phyloP scores from a whole-genome alignment of 805 yeast species.

The fission yeast (Schizosaccharomyces pombe) region DNA sequence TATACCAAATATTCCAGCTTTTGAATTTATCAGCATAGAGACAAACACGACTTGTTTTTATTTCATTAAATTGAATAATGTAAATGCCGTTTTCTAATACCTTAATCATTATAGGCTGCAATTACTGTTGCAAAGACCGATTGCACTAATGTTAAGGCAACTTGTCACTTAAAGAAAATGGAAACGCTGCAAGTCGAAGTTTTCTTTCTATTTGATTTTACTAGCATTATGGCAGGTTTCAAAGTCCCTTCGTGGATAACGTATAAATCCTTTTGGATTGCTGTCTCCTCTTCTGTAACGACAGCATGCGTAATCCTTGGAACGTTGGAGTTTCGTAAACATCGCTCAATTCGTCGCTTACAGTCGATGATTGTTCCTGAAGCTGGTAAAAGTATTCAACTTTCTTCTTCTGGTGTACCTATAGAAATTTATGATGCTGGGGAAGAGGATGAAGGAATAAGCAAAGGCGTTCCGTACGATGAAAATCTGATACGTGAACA shows the following conservation, averaged over 20 bases:
- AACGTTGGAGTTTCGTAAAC: neutral
- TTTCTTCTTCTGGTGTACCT: neutral
- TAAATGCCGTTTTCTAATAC: too few species aligned
- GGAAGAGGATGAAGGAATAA: neutral
- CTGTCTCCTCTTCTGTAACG: neutral
- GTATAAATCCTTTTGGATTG: neutral
- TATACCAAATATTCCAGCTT: too few species aligned
- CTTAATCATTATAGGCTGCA: too few species aligned
- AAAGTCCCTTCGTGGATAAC: neutral
- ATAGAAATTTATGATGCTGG: neutral
- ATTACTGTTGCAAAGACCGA: too few species aligned
- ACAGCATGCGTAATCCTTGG: neutral
- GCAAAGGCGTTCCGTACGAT: neutral
- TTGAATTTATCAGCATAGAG: too few species aligned
- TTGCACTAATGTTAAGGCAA: neutral
- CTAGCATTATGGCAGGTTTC: neutral
- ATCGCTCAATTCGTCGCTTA: neutral
- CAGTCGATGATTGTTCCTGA: neutral
- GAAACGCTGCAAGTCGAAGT: neutral
- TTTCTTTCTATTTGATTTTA: too few species aligned
- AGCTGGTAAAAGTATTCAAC: neutral
- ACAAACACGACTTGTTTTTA: too few species aligned
- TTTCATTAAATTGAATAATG: too few species aligned
- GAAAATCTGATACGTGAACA: conserved; percentile 61
- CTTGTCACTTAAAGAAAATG: neutral